Percentiles rank a stretch among this genome's conserved stretches.
These are phyloP conservation scores for Kluyveromyces marxianus DNA, from an alignment of 1,139 yeast species.

Conservation along the genomic window DNA sequence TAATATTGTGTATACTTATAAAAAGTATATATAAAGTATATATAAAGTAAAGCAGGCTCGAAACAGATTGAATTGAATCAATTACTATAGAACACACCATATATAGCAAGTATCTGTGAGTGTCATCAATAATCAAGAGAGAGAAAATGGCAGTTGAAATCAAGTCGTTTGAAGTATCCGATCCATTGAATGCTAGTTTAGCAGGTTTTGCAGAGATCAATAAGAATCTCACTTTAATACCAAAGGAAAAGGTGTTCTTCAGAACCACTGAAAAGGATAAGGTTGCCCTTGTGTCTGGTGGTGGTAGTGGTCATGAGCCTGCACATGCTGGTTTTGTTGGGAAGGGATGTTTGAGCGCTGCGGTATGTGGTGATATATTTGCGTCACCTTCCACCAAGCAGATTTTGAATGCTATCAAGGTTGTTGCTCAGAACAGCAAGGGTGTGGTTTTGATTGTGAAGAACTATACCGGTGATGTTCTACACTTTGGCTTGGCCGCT, in stretches of 20 bases:
- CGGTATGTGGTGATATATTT: conserved; percentile 81
- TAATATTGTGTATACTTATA: too few relatives aligned
- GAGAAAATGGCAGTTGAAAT: conserved; percentile 3
- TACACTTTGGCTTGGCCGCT: conserved; percentile 86
- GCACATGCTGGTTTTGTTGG: conserved; percentile 90
- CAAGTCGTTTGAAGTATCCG: conserved; percentile 37
- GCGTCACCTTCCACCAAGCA: conserved; percentile 92
- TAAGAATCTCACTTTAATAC: conserved; percentile 56
- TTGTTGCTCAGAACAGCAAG: conserved; percentile 38
- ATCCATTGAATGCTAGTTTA: conserved; percentile 58
- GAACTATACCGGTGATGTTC: conserved; percentile 89
- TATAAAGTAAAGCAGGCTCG: too few relatives aligned
- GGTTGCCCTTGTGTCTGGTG: conserved; percentile 76
- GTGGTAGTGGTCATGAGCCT: conserved; percentile 96
- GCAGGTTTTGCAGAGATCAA: conserved; percentile 63
- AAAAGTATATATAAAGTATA: too few relatives aligned
- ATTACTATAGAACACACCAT: too few relatives aligned
- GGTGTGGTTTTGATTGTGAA: conserved; percentile 76
- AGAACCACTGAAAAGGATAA: conserved; percentile 36
- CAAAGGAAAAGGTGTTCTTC: conserved; percentile 62
- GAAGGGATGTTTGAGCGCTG: conserved; percentile 70
- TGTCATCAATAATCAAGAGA: neutral
- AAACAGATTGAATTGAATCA: too few relatives aligned
- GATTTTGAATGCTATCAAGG: conserved; percentile 56
- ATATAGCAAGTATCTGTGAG: too few relatives aligned